A percentile compares a stretch with the other conserved stretches of the same genome.
Evolutionary conservation across 2,329 filamentous ascomycete genomes (phyloP).

Genomic region (Fonsecaea monophora): DNA sequence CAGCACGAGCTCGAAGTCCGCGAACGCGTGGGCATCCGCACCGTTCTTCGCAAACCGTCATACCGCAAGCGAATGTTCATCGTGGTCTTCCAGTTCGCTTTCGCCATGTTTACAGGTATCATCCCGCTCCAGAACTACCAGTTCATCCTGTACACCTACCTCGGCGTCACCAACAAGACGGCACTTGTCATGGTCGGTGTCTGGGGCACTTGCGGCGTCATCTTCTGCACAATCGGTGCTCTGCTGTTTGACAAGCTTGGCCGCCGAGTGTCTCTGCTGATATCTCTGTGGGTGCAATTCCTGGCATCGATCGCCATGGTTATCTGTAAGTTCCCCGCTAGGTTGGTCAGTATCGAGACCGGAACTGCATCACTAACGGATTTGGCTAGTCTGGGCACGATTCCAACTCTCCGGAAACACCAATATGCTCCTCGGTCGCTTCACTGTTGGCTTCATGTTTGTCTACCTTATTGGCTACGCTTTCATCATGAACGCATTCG

Average conservation of each 20-base stretch:
- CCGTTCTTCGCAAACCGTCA: constrained; percentile 19
- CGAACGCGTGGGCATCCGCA: constrained; percentile 16
- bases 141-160: constrained; percentile 26
- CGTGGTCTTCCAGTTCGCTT: constrained; percentile 27
- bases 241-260: constrained; percentile 23
- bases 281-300: constrained; percentile 14
- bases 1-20: constrained; percentile 26
- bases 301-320: constrained; percentile 22
- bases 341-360: not conserved
- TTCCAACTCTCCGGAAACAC: constrained; percentile 22
- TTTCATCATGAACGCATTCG: constrained; percentile 26
- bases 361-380: constrained; percentile 1
- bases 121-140: constrained; percentile 29
- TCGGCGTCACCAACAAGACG: constrained; percentile 18
- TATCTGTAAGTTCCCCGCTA: constrained; percentile 16
- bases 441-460: constrained; percentile 26
- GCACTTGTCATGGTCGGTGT: constrained; percentile 25
- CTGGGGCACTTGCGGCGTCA: constrained; percentile 22
- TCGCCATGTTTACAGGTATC: constrained; percentile 24
- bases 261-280: constrained; percentile 20
- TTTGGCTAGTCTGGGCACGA: constrained; percentile 20
- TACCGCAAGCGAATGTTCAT: constrained; percentile 29
- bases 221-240: constrained; percentile 25
- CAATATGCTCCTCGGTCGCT: constrained; percentile 19
- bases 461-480: constrained; percentile 25